These are phyloP conservation scores for Xylaria palmicola DNA, from an alignment of 495 filamentous ascomycete genomes.

Conservation along the genomic window DNA sequence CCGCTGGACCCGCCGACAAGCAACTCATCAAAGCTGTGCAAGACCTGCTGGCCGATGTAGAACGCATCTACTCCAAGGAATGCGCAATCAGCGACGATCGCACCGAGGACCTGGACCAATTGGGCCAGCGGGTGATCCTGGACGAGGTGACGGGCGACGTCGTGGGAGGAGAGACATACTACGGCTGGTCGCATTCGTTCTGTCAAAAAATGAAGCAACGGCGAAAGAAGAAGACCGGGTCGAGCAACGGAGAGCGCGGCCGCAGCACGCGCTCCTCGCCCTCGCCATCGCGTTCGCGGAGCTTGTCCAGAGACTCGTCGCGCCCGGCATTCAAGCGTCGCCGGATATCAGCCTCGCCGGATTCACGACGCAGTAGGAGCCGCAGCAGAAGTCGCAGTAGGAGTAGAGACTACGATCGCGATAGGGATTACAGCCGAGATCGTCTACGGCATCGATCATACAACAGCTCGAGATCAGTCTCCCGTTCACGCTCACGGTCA, in stretches of 20 bases:
- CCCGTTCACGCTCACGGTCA: constrained; percentile 32
- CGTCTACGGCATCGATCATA: constrained; percentile 37
- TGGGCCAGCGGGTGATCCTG: constrained; percentile 65
- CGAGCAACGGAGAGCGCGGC: constrained; percentile 14
- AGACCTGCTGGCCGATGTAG: constrained; percentile 64
- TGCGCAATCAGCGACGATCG: constrained; percentile 31
- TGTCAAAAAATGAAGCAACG: constrained; percentile 78
- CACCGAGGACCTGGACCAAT: constrained; percentile 61
- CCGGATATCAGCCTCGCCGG: constrained; percentile 28
- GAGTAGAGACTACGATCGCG: constrained; percentile 36
- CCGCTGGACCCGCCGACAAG: constrained; percentile 69
- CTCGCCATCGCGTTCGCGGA: constrained; percentile 33
- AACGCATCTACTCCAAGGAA: constrained; percentile 57
- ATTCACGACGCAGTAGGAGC: constrained; percentile 17
- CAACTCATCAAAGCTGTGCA: constrained; percentile 65
- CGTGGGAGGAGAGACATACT: constrained; percentile 68
- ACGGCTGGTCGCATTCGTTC: constrained; percentile 81
- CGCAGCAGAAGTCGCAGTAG: constrained; percentile 28
- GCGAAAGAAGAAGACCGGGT: constrained; percentile 34
- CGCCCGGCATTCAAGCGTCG: constrained; percentile 34
- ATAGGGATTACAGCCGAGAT: constrained; percentile 51
- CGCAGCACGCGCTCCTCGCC: constrained; percentile 35
- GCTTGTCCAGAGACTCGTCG: constrained; percentile 26
- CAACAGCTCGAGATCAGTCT: constrained; percentile 33
- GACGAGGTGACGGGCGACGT: constrained; percentile 63